A percentile compares a stretch with the other conserved stretches of the same genome.
Evolutionary conservation across 225 moss, liverwort and hornwort genomes (phyloP).

Genomic region (Marchantia paleacea): DNA sequence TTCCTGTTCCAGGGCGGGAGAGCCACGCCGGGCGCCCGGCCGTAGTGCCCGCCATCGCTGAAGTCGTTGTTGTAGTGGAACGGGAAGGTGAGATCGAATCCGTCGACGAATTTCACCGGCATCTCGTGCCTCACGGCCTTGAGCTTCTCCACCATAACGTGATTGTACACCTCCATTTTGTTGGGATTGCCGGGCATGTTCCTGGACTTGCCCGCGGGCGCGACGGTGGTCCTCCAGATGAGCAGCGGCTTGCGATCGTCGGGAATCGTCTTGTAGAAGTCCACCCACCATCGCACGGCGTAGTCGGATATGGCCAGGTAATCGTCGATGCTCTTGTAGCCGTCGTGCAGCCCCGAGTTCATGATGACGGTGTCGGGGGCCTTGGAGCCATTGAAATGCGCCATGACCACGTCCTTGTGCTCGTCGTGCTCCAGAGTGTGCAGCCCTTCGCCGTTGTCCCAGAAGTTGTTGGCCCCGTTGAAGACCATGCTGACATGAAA

Average conservation of each 20-base stretch:
- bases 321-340: conserved; percentile 20
- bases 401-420: conserved; percentile 13
- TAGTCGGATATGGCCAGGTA: not conserved
- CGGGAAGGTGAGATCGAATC: conserved; percentile 65
- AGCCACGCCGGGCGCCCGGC: conserved; percentile 41
- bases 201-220: conserved; percentile 30
- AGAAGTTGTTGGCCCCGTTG: conserved; percentile 16
- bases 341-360: conserved; percentile 39
- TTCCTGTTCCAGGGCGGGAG: conserved; percentile 28
- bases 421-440: conserved; percentile 21
- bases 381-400: conserved; percentile 22
- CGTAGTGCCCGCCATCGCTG: conserved; percentile 80
- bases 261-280: conserved; percentile 16
- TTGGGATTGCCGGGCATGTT: conserved; percentile 28
- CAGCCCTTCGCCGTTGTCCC: conserved; percentile 16
- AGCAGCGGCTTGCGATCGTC: conserved; percentile 21
- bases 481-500: conserved; percentile 28
- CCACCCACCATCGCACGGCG: conserved; percentile 30
- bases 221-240: conserved; percentile 32
- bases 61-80: conserved; percentile 58
- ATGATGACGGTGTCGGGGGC: conserved; percentile 17
- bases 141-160: conserved; percentile 34
- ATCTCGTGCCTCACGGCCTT: conserved; percentile 32
- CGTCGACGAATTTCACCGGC: conserved; percentile 53
- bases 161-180: conserved; percentile 36